These are phyloP conservation scores for Zymoseptoria crescenta DNA, from an alignment of 2,329 filamentous ascomycete species.

Conservation along the genomic window DNA sequence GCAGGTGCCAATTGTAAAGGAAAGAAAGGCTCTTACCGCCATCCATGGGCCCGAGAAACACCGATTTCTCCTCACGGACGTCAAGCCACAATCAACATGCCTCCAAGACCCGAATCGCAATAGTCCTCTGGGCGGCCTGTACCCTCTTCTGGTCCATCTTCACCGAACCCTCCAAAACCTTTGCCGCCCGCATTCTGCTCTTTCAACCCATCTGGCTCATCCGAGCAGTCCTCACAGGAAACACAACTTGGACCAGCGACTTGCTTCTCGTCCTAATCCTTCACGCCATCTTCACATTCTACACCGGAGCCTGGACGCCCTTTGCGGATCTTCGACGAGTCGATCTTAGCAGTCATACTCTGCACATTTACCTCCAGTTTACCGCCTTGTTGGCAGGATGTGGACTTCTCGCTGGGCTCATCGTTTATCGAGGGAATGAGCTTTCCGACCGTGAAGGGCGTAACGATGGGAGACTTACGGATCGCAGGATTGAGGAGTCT, in stretches of 20 bases:
- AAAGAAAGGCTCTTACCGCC: background rate
- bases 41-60: background rate
- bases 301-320: slow-evolving; percentile 19
- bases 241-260: slow-evolving; percentile 23
- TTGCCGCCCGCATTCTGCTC: slow-evolving; percentile 22
- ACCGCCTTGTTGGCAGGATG: slow-evolving; percentile 24
- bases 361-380: slow-evolving; percentile 20
- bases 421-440: slow-evolving; percentile 22
- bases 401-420: slow-evolving; percentile 23
- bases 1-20: background rate
- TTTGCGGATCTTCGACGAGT: slow-evolving; percentile 6
- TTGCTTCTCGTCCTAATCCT: slow-evolving; percentile 18
- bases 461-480: slow-evolving; percentile 2
- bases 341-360: slow-evolving; percentile 11
- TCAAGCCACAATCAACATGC: background rate
- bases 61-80: background rate
- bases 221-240: slow-evolving; percentile 13
- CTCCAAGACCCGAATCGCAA: background rate
- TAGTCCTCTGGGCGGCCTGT: background rate
- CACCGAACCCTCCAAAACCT: slow-evolving; percentile 24
- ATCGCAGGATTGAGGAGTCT: slow-evolving; percentile 25
- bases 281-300: slow-evolving; percentile 20
- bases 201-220: slow-evolving; percentile 27
- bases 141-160: slow-evolving; percentile 26
- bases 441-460: slow-evolving; percentile 4